phyloP scores from a whole-genome alignment of 2,329 filamentous ascomycete genomes.

The Seiridium unicorne region DNA sequence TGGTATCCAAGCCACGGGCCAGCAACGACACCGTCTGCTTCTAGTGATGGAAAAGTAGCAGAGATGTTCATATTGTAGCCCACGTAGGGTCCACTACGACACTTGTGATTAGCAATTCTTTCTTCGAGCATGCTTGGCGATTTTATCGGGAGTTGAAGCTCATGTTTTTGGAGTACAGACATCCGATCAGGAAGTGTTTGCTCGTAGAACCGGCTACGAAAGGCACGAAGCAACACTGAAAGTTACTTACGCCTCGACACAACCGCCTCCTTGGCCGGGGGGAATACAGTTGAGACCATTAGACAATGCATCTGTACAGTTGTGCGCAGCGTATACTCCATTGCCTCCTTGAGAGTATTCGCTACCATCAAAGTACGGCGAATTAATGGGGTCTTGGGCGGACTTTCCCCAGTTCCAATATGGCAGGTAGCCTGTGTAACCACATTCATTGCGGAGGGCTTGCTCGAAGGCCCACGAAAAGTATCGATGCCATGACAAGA shows the following conservation, averaged over 20 bases:
- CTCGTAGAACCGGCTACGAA: too few relatives aligned
- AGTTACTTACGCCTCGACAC: slow-evolving; percentile 27
- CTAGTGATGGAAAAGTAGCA: slow-evolving; percentile 22
- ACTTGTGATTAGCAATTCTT: too few relatives aligned
- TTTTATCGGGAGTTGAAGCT: too few relatives aligned
- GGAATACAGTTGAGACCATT: slow-evolving; percentile 12
- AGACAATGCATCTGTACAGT: slow-evolving; percentile 17
- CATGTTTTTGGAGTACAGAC: too few relatives aligned
- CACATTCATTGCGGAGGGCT: slow-evolving; percentile 35
- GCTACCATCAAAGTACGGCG: slow-evolving; percentile 33
- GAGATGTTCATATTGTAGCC: slow-evolving; percentile 20
- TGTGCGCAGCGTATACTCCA: slow-evolving; percentile 13
- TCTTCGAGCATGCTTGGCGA: too few relatives aligned
- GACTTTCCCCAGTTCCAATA: slow-evolving; percentile 38
- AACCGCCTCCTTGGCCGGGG: slow-evolving; percentile 18
- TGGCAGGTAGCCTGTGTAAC: slow-evolving; percentile 35
- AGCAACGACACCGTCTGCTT: slow-evolving; percentile 25
- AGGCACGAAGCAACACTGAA: too few relatives aligned
- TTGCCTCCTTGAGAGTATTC: slow-evolving; percentile 33
- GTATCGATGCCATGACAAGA: slow-evolving; percentile 13
- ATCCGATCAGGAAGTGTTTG: too few relatives aligned
- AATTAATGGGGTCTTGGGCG: slow-evolving; percentile 24
- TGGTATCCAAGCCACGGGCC: slow-evolving; percentile 11
- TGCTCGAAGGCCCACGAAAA: slow-evolving; percentile 20
- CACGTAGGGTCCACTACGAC: slow-evolving; percentile 19